Conservation (phyloP, 1,139 yeast species). For the Saccharomyces uvarum region DNA sequence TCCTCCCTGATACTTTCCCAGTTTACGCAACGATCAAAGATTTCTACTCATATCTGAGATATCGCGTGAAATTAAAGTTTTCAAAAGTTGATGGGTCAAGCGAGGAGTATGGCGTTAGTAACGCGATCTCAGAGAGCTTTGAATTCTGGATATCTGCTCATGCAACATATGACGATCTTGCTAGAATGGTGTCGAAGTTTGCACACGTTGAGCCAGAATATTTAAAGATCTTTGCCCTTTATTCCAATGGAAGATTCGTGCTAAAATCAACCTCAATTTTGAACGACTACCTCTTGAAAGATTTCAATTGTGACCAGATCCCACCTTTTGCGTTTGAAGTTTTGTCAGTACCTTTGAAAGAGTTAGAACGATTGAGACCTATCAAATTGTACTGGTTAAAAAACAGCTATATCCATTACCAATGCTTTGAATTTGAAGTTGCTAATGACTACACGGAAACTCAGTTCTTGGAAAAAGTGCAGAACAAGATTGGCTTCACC, state of each 20-base stretch:
- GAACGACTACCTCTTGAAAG: conserved; percentile 40
- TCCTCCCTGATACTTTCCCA: conserved; percentile 19
- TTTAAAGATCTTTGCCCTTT: conserved; percentile 57
- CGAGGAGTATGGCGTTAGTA: conserved; percentile 41
- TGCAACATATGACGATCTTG: conserved; percentile 52
- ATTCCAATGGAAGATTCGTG: conserved; percentile 45
- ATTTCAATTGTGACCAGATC: conserved; percentile 41
- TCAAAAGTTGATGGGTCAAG: conserved; percentile 40
- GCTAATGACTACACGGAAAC: conserved; percentile 52
- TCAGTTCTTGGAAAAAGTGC: conserved; percentile 51
- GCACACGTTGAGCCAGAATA: conserved; percentile 53
- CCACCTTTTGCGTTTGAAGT: conserved; percentile 63
- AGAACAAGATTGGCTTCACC: conserved; percentile 47
- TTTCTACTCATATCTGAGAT: conserved; percentile 57
- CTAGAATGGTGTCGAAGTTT: conserved; percentile 48
- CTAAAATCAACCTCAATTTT: conserved; percentile 33
- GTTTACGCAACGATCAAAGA: conserved; percentile 37
- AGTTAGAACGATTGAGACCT: conserved; percentile 67
- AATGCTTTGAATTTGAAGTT: conserved; percentile 60
- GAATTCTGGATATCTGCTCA: conserved; percentile 66
- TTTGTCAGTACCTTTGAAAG: conserved; percentile 63
- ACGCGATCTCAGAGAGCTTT: conserved; percentile 31
- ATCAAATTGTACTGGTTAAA: conserved; percentile 59
- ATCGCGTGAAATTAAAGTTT: conserved; percentile 55
- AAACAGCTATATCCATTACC: conserved; percentile 55